Conservation (phyloP, 768 basidiomycete genomes). For the Phanerodontia chrysosporium region DNA sequence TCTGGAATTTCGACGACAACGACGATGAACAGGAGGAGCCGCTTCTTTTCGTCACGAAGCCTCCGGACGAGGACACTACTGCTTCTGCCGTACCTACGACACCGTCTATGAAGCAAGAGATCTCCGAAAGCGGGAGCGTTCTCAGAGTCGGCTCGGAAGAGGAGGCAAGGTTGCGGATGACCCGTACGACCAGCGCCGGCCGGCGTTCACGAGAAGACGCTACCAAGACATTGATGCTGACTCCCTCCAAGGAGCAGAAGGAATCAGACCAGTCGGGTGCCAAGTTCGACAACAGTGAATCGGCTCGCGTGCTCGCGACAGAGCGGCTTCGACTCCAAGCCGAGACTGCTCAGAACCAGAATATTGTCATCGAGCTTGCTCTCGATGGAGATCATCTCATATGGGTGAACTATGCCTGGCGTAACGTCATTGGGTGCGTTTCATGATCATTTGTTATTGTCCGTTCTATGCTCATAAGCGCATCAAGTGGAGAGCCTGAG, state of each 20-base stretch:
- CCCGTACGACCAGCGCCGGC: conserved; percentile 45
- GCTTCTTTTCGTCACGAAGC: conserved; percentile 89
- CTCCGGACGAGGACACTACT: conserved; percentile 52
- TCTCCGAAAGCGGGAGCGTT: conserved; percentile 33
- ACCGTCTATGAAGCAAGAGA: conserved; percentile 32
- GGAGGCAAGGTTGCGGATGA: conserved; percentile 44
- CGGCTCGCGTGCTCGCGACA: conserved; percentile 79
- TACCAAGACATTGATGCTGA: conserved; percentile 14
- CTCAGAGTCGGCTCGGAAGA: conserved; percentile 51
- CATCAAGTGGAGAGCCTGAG: conserved; percentile 72
- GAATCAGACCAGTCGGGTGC: conserved; percentile 25
- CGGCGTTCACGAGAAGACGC: conserved; percentile 58
- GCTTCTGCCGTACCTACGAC: conserved; percentile 35
- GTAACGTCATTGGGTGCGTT: conserved; percentile 82
- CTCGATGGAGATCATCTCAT: conserved; percentile 92
- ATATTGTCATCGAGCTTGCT: conserved; percentile 92
- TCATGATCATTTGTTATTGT: conserved; percentile 3
- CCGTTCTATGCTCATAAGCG: conserved; percentile 10
- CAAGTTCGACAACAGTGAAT: conserved; percentile 62
- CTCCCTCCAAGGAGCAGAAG: conserved; percentile 28
- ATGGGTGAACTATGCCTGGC: conserved; percentile 96
- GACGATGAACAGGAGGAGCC: conserved; percentile 90
- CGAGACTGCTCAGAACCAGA: conserved; percentile 92
- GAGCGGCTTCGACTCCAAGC: conserved; percentile 87
- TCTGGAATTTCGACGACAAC: conserved; percentile 97